Evolutionary conservation across 495 filamentous ascomycete species (phyloP).

Genomic region (Eremomyces bilateralis): DNA sequence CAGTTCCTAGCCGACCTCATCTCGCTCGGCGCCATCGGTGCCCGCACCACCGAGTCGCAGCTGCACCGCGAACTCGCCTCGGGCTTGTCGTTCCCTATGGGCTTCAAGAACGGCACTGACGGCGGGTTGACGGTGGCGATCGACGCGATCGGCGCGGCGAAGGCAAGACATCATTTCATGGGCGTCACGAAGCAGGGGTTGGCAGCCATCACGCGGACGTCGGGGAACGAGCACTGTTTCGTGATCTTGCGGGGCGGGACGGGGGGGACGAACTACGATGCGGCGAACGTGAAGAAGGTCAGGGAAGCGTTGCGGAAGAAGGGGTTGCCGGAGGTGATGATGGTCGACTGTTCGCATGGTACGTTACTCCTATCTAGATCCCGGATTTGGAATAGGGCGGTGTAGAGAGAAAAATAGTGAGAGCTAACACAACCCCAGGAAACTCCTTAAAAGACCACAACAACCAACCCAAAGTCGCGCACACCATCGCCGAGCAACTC

Average conservation of each 20-base stretch:
- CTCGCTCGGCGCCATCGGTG: conserved; percentile 81
- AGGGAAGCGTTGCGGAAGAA: conserved; percentile 46
- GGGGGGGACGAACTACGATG: conserved; percentile 84
- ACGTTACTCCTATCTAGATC: too few relatives aligned
- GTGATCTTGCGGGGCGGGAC: conserved; percentile 90
- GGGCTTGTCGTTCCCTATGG: conserved; percentile 87
- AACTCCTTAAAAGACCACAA: conserved; percentile 55
- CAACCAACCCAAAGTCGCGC: conserved; percentile 86
- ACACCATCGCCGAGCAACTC: conserved; percentile 62
- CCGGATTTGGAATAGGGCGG: too few relatives aligned
- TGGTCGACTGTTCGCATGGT: conserved; percentile 97
- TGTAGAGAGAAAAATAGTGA: too few relatives aligned
- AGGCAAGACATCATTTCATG: conserved; percentile 90
- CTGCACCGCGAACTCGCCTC: conserved; percentile 88
- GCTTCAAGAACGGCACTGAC: conserved; percentile 99
- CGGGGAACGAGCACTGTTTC: conserved; percentile 95
- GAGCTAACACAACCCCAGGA: too few relatives aligned
- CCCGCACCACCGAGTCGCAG: conserved; percentile 87
- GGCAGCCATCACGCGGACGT: conserved; percentile 85
- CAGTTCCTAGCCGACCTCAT: conserved; percentile 94
- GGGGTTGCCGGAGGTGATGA: conserved; percentile 51
- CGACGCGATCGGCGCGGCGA: conserved; percentile 88
- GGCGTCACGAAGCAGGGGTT: conserved; percentile 96
- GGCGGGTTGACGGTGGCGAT: conserved; percentile 76
- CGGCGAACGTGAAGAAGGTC: conserved; percentile 54